Percentiles rank a stretch among this genome's conserved stretches.
Conservation (phyloP, 2,329 filamentous ascomycete species). For the Xylariaceae sp. region DNA sequence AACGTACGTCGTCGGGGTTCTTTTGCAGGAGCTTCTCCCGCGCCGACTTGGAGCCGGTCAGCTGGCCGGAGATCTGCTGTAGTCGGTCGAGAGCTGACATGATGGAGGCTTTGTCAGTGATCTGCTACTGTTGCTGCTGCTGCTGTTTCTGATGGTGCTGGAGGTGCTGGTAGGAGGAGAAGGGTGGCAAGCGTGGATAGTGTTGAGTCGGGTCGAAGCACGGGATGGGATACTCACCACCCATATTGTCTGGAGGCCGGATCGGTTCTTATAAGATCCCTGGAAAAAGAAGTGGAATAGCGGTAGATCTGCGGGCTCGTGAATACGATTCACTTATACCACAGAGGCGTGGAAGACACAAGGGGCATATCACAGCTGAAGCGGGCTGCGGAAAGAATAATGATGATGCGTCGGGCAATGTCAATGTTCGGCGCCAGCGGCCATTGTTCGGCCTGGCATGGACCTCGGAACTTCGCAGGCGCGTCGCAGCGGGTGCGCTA, state of each 20-base stretch:
- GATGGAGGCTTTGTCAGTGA: slow-evolving; percentile 4
- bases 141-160: slow-evolving; percentile 1
- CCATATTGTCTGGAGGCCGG: slow-evolving; percentile 15
- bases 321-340: background rate
- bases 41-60: slow-evolving; percentile 39
- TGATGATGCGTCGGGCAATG: no score
- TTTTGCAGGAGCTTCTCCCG: slow-evolving; percentile 55
- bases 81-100: slow-evolving; percentile 47
- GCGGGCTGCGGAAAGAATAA: no score
- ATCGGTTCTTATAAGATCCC: slow-evolving; percentile 5
- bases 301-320: slow-evolving; percentile 5
- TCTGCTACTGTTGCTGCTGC: background rate
- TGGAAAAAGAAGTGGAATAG: slow-evolving; percentile 6
- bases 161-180: background rate
- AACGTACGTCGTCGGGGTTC: slow-evolving; percentile 56
- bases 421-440: background rate
- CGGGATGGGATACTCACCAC: slow-evolving; percentile 16
- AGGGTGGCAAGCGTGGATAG: background rate
- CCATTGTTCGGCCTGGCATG: slow-evolving; percentile 2
- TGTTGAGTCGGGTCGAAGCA: background rate
- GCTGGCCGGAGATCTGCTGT: slow-evolving; percentile 54
- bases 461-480: slow-evolving; percentile 12
- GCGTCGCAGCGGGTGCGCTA: slow-evolving; percentile 7
- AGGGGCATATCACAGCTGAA: background rate
- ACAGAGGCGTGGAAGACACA: background rate